These are phyloP conservation scores for Salvia sclarea DNA, from an alignment of 305 asterid species.

Conservation along the genomic window DNA sequence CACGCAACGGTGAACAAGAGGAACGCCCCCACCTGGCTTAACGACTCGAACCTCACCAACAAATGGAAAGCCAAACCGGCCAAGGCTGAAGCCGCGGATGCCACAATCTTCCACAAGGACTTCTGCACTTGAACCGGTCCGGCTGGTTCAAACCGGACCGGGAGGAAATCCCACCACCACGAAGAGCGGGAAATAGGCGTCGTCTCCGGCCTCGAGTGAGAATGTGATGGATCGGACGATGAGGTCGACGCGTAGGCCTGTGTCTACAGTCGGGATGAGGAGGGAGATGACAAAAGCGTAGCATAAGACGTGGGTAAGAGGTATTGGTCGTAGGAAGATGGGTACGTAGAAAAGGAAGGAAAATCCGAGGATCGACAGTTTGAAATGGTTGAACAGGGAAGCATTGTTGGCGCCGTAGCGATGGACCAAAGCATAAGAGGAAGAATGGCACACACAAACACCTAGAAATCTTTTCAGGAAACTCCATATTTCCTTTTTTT, in stretches of 20 bases:
- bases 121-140: too few relatives aligned
- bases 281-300: background rate
- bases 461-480: conserved; percentile 16
- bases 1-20: conserved; percentile 16
- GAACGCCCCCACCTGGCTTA: conserved; percentile 1
- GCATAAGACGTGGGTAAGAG: background rate
- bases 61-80: background rate
- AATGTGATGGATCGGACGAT: conserved; percentile 3
- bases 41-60: background rate
- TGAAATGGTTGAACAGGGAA: conserved; percentile 3
- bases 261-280: background rate
- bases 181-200: conserved; percentile 1
- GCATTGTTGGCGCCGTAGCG: background rate
- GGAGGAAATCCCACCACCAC: background rate
- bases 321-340: background rate
- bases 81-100: background rate
- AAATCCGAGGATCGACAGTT: conserved; percentile 16
- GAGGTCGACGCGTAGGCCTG: conserved; percentile 8
- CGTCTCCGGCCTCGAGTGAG: background rate
- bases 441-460: conserved; percentile 25
- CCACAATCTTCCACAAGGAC: background rate
- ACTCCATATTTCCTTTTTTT: too few relatives aligned
- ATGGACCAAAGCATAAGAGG: conserved; percentile 23
- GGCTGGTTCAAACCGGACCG: background rate
- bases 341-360: background rate